phyloP scores from a whole-genome alignment of 345 rosid species.

The Linum tenue region DNA sequence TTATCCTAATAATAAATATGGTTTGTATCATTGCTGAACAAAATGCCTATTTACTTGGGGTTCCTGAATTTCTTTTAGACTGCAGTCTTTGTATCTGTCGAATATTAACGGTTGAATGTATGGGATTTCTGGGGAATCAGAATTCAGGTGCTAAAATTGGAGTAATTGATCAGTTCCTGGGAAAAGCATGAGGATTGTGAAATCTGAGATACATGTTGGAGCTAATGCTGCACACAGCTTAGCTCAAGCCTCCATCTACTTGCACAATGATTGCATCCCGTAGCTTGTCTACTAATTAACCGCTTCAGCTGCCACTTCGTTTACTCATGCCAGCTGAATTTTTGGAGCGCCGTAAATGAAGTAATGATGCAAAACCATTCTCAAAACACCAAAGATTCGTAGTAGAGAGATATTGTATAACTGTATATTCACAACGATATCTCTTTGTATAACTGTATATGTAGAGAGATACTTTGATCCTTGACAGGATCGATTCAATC shows the following conservation, averaged over 20 bases:
- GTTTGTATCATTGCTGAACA: neutral
- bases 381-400: too few relatives aligned
- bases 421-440: too few relatives aligned
- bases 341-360: too few relatives aligned
- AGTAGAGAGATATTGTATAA: too few relatives aligned
- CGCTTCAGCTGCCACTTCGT: neutral
- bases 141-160: constrained; percentile 16
- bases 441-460: too few relatives aligned
- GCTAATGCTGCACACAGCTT: constrained; percentile 9
- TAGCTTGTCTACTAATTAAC: neutral
- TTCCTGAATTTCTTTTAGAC: neutral
- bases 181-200: constrained; percentile 3
- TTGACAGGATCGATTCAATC: too few relatives aligned
- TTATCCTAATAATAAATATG: too few relatives aligned
- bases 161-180: constrained; percentile 11
- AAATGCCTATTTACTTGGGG: neutral
- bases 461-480: too few relatives aligned
- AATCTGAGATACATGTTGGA: constrained; percentile 11
- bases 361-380: too few relatives aligned
- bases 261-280: neutral
- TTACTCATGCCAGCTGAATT: neutral
- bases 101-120: neutral
- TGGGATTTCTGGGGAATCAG: constrained; percentile 6
- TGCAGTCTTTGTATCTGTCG: neutral
- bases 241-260: neutral